These are phyloP conservation scores for Sphaceloma murrayae DNA, from an alignment of 2,329 filamentous ascomycete genomes.

Conservation along the genomic window DNA sequence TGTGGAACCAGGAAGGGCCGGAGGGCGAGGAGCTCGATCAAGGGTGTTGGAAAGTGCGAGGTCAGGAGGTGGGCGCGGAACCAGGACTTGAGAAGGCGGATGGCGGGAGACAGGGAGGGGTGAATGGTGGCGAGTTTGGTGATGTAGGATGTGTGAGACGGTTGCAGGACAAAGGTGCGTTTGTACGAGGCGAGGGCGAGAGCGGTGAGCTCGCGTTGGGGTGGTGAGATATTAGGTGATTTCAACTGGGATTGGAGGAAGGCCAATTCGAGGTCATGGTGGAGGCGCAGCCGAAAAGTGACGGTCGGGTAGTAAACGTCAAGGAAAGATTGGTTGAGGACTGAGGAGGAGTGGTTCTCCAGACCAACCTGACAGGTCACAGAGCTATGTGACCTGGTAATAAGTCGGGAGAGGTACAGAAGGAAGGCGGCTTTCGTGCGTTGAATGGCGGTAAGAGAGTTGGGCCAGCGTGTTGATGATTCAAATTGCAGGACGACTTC, in stretches of 20 bases:
- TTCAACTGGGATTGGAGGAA: conserved; percentile 71
- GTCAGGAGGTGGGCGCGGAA: conserved; percentile 73
- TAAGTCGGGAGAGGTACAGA: conserved; percentile 59
- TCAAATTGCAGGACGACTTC: conserved; percentile 86
- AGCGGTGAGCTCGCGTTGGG: conserved; percentile 58
- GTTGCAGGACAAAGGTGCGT: conserved; percentile 60
- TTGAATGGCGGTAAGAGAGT: conserved; percentile 83
- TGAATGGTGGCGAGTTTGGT: conserved; percentile 71
- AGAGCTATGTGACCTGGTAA: conserved; percentile 55
- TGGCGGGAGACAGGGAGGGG: conserved; percentile 67
- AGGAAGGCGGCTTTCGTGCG: conserved; percentile 87
- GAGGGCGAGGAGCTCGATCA: conserved; percentile 74
- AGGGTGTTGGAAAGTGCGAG: conserved; percentile 64
- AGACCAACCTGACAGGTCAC: conserved; percentile 66
- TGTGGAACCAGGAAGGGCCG: conserved; percentile 71
- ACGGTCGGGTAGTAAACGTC: conserved; percentile 63
- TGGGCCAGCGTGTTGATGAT: conserved; percentile 85
- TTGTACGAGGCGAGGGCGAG: conserved; percentile 61
- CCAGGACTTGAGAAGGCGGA: conserved; percentile 83
- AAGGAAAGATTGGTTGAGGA: conserved; percentile 70
- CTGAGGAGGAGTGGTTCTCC: conserved; percentile 60
- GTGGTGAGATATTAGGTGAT: conserved; percentile 58
- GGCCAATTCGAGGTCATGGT: conserved; percentile 76
- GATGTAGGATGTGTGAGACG: conserved; percentile 73
- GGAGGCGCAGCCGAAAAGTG: conserved; percentile 74